Evolutionary conservation across 148 eudicot genomes (phyloP).

Genomic region (Heliosperma pusillum): DNA sequence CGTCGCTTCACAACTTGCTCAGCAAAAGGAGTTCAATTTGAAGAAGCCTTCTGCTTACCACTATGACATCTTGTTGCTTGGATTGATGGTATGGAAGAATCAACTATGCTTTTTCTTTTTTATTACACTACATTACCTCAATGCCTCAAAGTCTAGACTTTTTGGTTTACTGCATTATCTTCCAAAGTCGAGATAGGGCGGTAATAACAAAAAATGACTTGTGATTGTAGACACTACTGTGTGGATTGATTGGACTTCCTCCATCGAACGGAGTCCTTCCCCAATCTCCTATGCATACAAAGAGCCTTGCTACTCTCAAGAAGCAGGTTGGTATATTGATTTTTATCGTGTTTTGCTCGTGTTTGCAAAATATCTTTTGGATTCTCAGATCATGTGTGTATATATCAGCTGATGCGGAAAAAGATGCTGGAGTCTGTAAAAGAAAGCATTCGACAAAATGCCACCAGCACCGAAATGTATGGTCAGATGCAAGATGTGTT

Average conservation of each 20-base stretch:
- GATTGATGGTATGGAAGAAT: slow-evolving; percentile 57
- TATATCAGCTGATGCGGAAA: slow-evolving; percentile 31
- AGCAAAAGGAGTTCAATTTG: slow-evolving; percentile 48
- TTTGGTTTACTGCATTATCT: no score
- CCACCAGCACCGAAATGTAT: slow-evolving; percentile 44
- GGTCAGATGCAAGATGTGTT: slow-evolving; percentile 55
- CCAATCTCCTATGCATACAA: slow-evolving; percentile 93
- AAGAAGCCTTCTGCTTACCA: slow-evolving; percentile 48
- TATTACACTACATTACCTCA: background rate
- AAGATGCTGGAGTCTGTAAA: slow-evolving; percentile 48
- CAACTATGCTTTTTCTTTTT: background rate
- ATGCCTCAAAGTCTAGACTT: background rate
- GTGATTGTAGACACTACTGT: slow-evolving; percentile 55
- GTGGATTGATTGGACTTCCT: slow-evolving; percentile 88
- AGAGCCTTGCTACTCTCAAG: slow-evolving; percentile 78
- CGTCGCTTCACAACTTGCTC: slow-evolving; percentile 50
- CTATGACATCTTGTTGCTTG: slow-evolving; percentile 63
- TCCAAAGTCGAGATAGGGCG: no score
- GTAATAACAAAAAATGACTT: background rate
- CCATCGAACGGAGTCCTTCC: slow-evolving; percentile 96
- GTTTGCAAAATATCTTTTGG: background rate
- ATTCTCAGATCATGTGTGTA: slow-evolving; percentile 6
- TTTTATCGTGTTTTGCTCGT: background rate
- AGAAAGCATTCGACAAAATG: slow-evolving; percentile 43
- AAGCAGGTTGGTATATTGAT: slow-evolving; percentile 53